A percentile compares a stretch with the other conserved stretches of the same genome.
phyloP scores from a whole-genome alignment of 139 green algal genomes.

The Gonium pectorale region DNA sequence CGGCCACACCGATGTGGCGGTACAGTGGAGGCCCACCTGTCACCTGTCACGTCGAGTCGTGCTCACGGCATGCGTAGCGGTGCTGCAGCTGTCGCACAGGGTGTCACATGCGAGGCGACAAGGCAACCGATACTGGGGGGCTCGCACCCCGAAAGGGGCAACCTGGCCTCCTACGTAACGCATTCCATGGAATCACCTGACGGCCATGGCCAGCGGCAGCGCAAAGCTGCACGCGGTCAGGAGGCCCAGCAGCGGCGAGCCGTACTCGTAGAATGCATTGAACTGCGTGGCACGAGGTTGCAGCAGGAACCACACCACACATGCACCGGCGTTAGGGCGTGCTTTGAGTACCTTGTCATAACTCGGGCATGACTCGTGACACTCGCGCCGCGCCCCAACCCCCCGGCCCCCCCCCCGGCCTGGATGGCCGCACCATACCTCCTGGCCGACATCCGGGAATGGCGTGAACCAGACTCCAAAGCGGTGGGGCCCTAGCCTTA shows the following conservation, averaged over 20 bases:
- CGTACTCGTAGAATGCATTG: slow-evolving; percentile 43
- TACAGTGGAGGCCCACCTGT: too few species aligned
- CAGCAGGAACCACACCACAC: not conserved
- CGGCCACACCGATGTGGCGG: too few species aligned
- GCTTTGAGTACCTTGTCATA: too few species aligned
- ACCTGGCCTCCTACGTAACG: too few species aligned
- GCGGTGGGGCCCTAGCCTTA: not conserved
- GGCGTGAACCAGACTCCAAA: slow-evolving; percentile 16
- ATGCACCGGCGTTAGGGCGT: not conserved
- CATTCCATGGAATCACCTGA: not conserved
- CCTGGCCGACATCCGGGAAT: slow-evolving; percentile 10
- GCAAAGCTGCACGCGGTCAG: slow-evolving; percentile 17
- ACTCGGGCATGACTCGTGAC: too few species aligned
- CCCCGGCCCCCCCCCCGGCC: not conserved
- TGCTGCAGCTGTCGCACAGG: too few species aligned
- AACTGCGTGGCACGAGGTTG: not conserved
- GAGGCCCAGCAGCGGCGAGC: slow-evolving; percentile 15
- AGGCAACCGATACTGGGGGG: too few species aligned
- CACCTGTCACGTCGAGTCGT: too few species aligned
- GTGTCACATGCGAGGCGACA: too few species aligned
- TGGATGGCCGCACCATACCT: not conserved
- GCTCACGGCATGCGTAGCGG: too few species aligned
- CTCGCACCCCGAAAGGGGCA: too few species aligned
- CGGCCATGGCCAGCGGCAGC: slow-evolving; percentile 13
- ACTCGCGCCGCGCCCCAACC: not conserved